A percentile compares a stretch with the other conserved stretches of the same genome.
phyloP scores from a whole-genome alignment of 805 yeast species.

The Wickerhamiella slavikovae region DNA sequence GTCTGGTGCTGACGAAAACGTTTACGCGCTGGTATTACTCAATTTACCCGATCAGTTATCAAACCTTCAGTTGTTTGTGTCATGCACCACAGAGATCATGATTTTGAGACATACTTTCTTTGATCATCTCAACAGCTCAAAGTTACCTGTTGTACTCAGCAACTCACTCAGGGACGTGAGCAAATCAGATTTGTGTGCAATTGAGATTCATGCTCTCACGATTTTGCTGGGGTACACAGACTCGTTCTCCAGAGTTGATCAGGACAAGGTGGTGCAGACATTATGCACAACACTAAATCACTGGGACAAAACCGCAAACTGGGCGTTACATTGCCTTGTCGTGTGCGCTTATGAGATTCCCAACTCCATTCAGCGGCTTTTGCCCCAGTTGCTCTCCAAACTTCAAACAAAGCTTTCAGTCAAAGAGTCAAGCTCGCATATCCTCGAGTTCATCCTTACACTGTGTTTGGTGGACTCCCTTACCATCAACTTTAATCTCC shows the following conservation, averaged over 20 bases:
- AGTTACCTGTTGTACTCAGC: constrained; percentile 2
- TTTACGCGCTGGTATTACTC: constrained; percentile 39
- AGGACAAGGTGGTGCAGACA: constrained; percentile 42
- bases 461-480: constrained; percentile 45
- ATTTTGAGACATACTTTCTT: constrained; percentile 28
- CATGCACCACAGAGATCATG: constrained; percentile 20
- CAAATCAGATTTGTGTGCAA: constrained; percentile 21
- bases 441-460: constrained; percentile 52
- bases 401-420: constrained; percentile 58
- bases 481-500: constrained; percentile 50
- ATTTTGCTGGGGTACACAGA: constrained; percentile 30
- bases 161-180: not conserved
- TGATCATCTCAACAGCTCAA: constrained; percentile 27
- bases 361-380: constrained; percentile 41
- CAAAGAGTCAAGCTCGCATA: constrained; percentile 47
- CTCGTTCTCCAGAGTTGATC: constrained; percentile 31
- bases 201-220: constrained; percentile 35
- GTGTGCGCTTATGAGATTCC: constrained; percentile 72
- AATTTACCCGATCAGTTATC: constrained; percentile 53
- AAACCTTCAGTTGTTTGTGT: constrained; percentile 30
- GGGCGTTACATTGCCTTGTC: constrained; percentile 55
- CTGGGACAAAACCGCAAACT: constrained; percentile 62
- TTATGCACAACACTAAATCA: constrained; percentile 41
- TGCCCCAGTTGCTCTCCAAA: constrained; percentile 48
- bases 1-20: constrained; percentile 39